Base-by-base conservation (phyloP, 2,329 filamentous ascomycete genomes). In the Trichophyton schoenleinii region DNA sequence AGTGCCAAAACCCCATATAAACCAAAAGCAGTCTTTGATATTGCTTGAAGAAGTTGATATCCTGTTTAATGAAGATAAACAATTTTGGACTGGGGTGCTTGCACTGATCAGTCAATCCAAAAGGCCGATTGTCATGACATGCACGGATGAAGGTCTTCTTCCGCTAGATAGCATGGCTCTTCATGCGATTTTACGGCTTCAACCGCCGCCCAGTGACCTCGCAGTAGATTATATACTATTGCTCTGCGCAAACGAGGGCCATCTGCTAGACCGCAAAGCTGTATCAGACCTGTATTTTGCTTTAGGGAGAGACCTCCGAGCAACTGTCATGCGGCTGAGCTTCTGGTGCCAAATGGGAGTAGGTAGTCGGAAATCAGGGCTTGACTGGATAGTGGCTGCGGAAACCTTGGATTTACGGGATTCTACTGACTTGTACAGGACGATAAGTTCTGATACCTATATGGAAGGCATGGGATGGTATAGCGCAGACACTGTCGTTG, bases 271-370 rank as follows among this genome's bases (percentile, higher is more conserved):
- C 44, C 82, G 89, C 46, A 72, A 82, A 28, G 83, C 89, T 0
- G 80, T 95, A 0, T 78, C 81, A 59, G 77, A 82, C 5, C 79
- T 99, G 1, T 96, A 91, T 68, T 78, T 81, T 60, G 83, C 83
- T 13, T 87, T 88, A 60, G 72, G 80, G 1, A 75, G 80, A 31
- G 94, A 99, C 70, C 76, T 99, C 11, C 85, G 94, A 60, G 89
- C 87, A 22, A 86, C 87, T 1, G 83, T 99, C 57, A 85, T 82
- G 61, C 91, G 97, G 64, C 80, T 99, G 31, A 87, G 95, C 70
- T 94, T 95, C 70, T 99, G 92, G 92, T 99, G 95, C 71, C 94
- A 99, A 71, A 91, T 97, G 74, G 90, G 87, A 0, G 84, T 99
- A 8, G 95, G 94, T 3, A 94, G 96, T 70, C 80, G 84, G n/a